Evolutionary conservation across 768 basidiomycete genomes (phyloP), one percentile per base, ranked within the genome.

Genomic region (Lactarius hatsudake): DNA sequence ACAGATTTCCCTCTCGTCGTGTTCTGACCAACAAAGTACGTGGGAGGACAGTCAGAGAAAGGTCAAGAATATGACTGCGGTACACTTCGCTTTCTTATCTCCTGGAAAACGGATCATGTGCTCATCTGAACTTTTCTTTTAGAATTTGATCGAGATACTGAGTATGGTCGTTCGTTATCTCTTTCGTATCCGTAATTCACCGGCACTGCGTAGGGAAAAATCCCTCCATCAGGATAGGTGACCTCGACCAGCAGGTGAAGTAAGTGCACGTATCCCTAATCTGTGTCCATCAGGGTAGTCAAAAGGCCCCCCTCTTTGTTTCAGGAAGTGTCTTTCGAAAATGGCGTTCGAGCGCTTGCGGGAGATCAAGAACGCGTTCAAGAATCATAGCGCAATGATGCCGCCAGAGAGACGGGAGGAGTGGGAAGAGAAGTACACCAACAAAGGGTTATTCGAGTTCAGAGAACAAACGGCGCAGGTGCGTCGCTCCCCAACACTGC

Each of bases 1-100:
- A 28, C 13, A 68, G 69, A 68, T 70, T 1, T 64, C 59, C 6
- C 7, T 70, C 2, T 59, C 69, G n/a, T 36, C 69, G 1, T 70
- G 69, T 36, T 26, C 38, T 23, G 48, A 62, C 53, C 18, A 59
- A 18, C 54, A 70, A 32, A 12, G 20, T 2, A 40, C 60, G 2
- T 68, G 45, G 60, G 69, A 70, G 34, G 63, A 68, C 36, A 51
- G 48, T 7, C 34, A 53, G 36, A 48, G 30, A 9, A 61, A 32
- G 30, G 60, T 59, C 7, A 59, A 36, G 18, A 63, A 60, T 5
- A 68, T 70, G 69, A 70, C 69, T 15, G 6, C 38, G 7, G 69
- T 70, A 38, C 26, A 67, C 59, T 55, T 30, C 30, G 10, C 10
- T 8, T 20, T 28, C 12, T 5, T 32, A 12, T 61, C 17, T 32